phyloP scores from a whole-genome alignment of 108 stramenopile species.

The Skeletonema costatum region DNA sequence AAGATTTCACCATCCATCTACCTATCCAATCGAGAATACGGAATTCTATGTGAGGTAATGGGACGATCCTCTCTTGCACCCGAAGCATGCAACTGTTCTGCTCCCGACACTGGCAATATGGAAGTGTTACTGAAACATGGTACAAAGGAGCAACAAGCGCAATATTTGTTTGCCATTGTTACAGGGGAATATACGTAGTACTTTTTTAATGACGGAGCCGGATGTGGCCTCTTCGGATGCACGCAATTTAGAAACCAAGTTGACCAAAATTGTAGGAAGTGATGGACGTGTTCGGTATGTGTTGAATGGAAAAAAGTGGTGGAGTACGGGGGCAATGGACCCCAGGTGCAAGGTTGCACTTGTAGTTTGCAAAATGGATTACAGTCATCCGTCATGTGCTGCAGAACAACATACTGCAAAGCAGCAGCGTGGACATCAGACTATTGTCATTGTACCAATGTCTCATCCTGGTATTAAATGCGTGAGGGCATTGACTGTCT shows the following conservation, averaged over 20 bases:
- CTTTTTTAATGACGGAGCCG: conserved; percentile 97
- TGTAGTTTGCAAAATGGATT: conserved; percentile 83
- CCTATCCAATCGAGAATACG: conserved; percentile 85
- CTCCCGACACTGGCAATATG: conserved; percentile 99
- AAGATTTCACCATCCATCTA: conserved; percentile 41
- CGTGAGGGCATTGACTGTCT: conserved; percentile 87
- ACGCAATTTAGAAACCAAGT: conserved; percentile 80
- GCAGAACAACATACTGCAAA: neutral
- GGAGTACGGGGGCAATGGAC: conserved; percentile 93
- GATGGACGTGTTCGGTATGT: conserved; percentile 48
- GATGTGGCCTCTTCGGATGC: conserved; percentile 92
- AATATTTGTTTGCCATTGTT: conserved; percentile 80
- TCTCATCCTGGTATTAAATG: conserved; percentile 76
- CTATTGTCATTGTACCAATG: conserved; percentile 81
- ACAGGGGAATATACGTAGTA: conserved; percentile 79
- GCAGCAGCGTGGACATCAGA: conserved; percentile 59
- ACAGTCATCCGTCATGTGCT: conserved; percentile 12
- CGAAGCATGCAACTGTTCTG: conserved; percentile 94
- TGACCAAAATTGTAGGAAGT: conserved; percentile 34
- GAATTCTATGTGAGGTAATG: conserved; percentile 88
- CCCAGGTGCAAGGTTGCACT: conserved; percentile 89
- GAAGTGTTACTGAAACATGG: conserved; percentile 94
- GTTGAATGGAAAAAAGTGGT: conserved; percentile 91
- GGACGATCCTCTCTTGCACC: conserved; percentile 84
- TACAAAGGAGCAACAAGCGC: conserved; percentile 64